Evolutionary conservation across 2,329 filamentous ascomycete genomes (phyloP).

Genomic region (Proliferodiscus dingleyae): DNA sequence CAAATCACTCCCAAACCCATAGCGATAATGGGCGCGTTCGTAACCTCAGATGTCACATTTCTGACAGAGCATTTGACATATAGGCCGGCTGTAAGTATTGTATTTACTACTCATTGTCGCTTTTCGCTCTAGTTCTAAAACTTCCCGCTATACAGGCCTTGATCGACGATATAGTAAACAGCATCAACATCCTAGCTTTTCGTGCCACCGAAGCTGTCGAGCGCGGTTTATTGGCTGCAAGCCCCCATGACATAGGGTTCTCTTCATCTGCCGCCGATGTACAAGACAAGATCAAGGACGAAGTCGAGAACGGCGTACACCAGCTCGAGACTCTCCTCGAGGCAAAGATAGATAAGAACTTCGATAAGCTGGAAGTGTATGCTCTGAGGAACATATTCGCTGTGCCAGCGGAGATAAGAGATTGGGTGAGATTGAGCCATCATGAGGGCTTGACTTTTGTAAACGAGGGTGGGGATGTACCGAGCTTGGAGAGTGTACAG

Average conservation of each 20-base stretch:
- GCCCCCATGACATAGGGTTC: slow-evolving; percentile 79
- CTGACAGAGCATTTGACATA: slow-evolving; percentile 96
- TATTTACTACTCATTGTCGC: neutral
- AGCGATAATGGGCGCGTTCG: slow-evolving; percentile 23
- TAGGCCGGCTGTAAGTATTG: slow-evolving; percentile 71
- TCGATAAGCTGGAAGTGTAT: slow-evolving; percentile 86
- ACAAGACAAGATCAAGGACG: slow-evolving; percentile 51
- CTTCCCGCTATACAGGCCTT: slow-evolving; percentile 57
- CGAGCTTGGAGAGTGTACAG: slow-evolving; percentile 64
- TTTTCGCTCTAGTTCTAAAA: neutral
- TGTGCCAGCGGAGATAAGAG: slow-evolving; percentile 64
- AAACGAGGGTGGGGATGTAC: slow-evolving; percentile 33
- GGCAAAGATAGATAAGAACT: slow-evolving; percentile 76
- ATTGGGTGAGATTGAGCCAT: slow-evolving; percentile 78
- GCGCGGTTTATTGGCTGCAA: slow-evolving; percentile 68
- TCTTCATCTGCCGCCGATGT: slow-evolving; percentile 44
- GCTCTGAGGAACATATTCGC: slow-evolving; percentile 79
- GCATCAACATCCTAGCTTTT: slow-evolving; percentile 88
- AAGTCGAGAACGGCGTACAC: slow-evolving; percentile 86
- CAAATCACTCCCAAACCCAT: neutral
- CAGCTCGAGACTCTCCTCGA: slow-evolving; percentile 79
- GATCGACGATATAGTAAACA: slow-evolving; percentile 97
- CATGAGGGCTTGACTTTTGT: slow-evolving; percentile 53
- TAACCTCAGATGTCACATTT: slow-evolving; percentile 49
- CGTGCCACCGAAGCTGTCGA: slow-evolving; percentile 86